phyloP scores from a whole-genome alignment of 768 basidiomycete species.

The Mycena metata region DNA sequence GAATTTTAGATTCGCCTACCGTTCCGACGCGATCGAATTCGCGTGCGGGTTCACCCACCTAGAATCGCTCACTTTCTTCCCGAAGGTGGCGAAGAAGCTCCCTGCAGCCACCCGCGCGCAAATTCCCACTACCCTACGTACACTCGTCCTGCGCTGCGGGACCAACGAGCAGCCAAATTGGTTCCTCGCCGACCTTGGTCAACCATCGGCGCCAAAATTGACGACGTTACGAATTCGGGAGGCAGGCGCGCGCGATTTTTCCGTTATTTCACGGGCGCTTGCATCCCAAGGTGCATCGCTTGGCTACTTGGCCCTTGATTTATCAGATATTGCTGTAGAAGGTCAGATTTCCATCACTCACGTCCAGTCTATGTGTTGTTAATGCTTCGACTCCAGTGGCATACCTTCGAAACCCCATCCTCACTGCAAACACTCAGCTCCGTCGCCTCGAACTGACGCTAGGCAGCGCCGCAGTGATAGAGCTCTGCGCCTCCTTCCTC shows the following conservation, averaged over 20 bases:
- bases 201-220: not conserved
- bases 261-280: not conserved
- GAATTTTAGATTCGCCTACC: constrained; percentile 8
- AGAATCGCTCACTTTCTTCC: constrained; percentile 5
- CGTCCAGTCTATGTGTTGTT: too few species aligned
- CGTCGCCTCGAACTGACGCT: constrained; percentile 15
- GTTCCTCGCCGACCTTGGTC: constrained; percentile 6
- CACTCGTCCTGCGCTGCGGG: not conserved
- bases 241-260: constrained; percentile 7
- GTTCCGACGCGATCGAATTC: constrained; percentile 3
- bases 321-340: constrained; percentile 7
- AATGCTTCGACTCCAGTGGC: not conserved
- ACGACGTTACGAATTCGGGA: constrained; percentile 4
- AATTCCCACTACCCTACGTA: not conserved
- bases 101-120: not conserved
- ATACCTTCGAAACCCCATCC: constrained; percentile 1
- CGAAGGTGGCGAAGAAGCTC: not conserved
- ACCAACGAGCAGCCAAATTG: constrained; percentile 13
- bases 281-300: not conserved
- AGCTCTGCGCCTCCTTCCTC: not conserved
- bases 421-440: not conserved
- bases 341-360: not conserved
- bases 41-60: not conserved
- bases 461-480: not conserved
- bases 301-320: not conserved